Evolutionary conservation across 257 asterid species (phyloP).

Genomic region (Salvia splendens): DNA sequence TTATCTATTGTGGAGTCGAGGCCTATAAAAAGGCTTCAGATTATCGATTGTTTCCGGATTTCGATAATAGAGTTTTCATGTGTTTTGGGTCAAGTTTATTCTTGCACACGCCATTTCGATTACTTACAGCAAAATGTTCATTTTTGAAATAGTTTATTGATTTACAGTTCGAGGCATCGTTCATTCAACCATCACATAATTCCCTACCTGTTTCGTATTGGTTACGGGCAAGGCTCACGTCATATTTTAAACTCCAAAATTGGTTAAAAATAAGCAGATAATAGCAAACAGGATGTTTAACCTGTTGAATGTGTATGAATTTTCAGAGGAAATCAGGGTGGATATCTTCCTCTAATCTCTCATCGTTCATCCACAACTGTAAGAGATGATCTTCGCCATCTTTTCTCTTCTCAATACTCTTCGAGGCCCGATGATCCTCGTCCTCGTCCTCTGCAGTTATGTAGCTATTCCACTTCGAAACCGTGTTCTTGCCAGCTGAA

Average conservation of each 20-base stretch:
- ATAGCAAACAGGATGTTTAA: neutral
- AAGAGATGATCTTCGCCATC: constrained; percentile 17
- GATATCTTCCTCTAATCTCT: constrained; percentile 66
- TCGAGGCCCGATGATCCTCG: neutral
- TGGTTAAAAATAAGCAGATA: neutral
- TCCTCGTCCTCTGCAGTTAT: constrained; percentile 46
- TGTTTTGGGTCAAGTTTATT: too few species aligned
- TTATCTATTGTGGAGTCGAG: too few species aligned
- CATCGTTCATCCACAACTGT: constrained; percentile 38
- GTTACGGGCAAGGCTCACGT: too few species aligned
- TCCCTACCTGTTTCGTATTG: too few species aligned
- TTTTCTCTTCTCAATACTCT: constrained; percentile 35
- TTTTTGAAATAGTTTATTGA: too few species aligned
- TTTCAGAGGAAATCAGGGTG: constrained; percentile 75
- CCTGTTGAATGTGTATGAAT: neutral
- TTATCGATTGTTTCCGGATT: too few species aligned
- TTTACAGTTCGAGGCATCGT: too few species aligned
- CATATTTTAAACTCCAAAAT: neutral
- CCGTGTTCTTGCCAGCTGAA: constrained; percentile 29
- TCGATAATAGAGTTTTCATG: too few species aligned
- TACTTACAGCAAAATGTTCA: too few species aligned
- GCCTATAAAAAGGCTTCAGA: too few species aligned
- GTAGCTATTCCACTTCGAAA: constrained; percentile 75
- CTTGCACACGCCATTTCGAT: too few species aligned
- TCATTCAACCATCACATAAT: too few species aligned